Evolutionary conservation across 2,329 filamentous ascomycete species (phyloP).

Genomic region (Emmonsia crescens): DNA sequence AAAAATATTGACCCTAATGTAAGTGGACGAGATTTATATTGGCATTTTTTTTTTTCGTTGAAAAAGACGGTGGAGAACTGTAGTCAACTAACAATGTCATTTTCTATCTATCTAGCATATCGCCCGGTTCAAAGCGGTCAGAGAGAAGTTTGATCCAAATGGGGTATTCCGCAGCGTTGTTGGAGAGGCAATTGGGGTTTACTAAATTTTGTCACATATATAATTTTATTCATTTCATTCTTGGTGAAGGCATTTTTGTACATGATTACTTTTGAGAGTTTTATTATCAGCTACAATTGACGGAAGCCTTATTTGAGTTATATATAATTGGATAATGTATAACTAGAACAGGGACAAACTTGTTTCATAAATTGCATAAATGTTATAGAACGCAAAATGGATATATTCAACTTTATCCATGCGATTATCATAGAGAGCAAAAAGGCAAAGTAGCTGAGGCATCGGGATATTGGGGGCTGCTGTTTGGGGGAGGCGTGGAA

Average conservation of each 20-base stretch:
- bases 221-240: neutral
- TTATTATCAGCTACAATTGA: neutral
- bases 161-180: slow-evolving; percentile 39
- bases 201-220: neutral
- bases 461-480: too few species aligned
- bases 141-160: slow-evolving; percentile 40
- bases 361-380: neutral
- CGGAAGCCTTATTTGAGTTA: neutral
- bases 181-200: slow-evolving; percentile 39
- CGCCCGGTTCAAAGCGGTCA: slow-evolving; percentile 38
- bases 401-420: neutral
- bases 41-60: neutral
- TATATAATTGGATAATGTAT: neutral
- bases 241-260: neutral
- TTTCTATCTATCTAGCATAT: slow-evolving; percentile 23
- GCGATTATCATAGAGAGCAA: neutral
- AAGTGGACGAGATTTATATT: too few species aligned
- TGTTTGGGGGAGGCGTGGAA: too few species aligned
- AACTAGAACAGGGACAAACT: neutral
- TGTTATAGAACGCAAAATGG: neutral
- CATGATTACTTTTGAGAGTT: neutral
- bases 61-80: too few species aligned
- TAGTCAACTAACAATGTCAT: neutral
- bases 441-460: too few species aligned
- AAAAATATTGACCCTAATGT: slow-evolving; percentile 38